These are phyloP conservation scores for Pichia nakasei DNA, from an alignment of 805 yeast genomes.

Conservation along the genomic window DNA sequence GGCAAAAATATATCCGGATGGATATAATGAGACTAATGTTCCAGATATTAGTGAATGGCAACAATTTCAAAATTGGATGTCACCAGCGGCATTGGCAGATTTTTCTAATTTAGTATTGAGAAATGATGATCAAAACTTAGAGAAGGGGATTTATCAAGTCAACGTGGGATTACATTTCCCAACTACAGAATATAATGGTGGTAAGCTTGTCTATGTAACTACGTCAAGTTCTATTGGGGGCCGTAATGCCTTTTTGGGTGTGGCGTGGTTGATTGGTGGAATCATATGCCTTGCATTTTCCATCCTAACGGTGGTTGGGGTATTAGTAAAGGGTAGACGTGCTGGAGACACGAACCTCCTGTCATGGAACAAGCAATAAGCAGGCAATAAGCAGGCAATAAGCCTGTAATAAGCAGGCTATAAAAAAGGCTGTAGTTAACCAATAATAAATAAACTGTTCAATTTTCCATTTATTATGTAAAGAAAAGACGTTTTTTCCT, in stretches of 20 bases:
- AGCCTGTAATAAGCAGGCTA: too few species aligned
- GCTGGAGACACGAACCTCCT: constrained; percentile 62
- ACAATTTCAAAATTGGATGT: constrained; percentile 80
- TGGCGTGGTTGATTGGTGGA: constrained; percentile 69
- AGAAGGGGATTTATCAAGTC: constrained; percentile 54
- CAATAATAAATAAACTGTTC: too few species aligned
- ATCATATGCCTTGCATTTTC: constrained; percentile 56
- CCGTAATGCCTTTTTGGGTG: constrained; percentile 63
- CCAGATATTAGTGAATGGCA: constrained; percentile 64
- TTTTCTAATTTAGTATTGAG: constrained; percentile 59
- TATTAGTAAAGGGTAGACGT: constrained; percentile 58
- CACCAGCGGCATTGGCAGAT: constrained; percentile 64
- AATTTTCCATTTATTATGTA: too few species aligned
- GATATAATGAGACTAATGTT: constrained; percentile 59
- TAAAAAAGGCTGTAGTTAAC: too few species aligned
- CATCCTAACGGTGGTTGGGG: constrained; percentile 41
- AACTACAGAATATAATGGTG: constrained; percentile 57
- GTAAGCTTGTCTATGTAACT: constrained; percentile 56
- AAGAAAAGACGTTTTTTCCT: too few species aligned
- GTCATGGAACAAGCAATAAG: constrained; percentile 51
- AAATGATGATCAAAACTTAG: constrained; percentile 47
- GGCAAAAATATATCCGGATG: constrained; percentile 60
- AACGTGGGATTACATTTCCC: constrained; percentile 73
- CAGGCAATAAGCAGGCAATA: background rate
- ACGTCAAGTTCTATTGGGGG: constrained; percentile 74